phyloP scores from a whole-genome alignment of 2,329 filamentous ascomycete genomes.

The Alternaria viburni region DNA sequence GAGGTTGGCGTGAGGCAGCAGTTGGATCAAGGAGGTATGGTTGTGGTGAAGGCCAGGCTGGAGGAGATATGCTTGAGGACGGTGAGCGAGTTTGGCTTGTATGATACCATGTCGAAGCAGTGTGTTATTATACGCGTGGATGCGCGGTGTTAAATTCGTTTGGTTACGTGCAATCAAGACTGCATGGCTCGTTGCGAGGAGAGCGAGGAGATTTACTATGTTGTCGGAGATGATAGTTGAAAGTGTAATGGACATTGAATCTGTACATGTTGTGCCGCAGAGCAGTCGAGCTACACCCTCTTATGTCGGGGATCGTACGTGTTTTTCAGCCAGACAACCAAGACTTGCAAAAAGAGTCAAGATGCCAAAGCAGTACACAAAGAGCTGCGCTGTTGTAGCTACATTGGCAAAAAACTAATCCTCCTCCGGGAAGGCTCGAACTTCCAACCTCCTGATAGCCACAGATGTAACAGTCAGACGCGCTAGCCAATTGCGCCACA shows the following conservation, averaged over 20 bases:
- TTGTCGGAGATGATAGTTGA: neutral
- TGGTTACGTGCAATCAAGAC: neutral
- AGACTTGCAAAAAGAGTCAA: neutral
- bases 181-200: neutral
- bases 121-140: slow-evolving; percentile 42
- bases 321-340: neutral
- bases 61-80: slow-evolving; percentile 45
- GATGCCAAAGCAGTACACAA: too few species aligned
- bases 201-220: neutral
- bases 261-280: neutral
- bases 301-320: neutral
- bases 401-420: slow-evolving; percentile 14
- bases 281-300: neutral
- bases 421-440: slow-evolving; percentile 39
- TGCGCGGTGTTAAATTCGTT: slow-evolving; percentile 32
- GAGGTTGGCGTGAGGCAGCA: slow-evolving; percentile 26
- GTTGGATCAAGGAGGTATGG: slow-evolving; percentile 17
- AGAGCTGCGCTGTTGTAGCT: too few species aligned
- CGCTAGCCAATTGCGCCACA: slow-evolving; percentile 61
- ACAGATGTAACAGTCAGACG: slow-evolving; percentile 62
- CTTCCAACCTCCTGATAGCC: slow-evolving; percentile 32
- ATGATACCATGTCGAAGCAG: slow-evolving; percentile 44
- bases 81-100: slow-evolving; percentile 44
- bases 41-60: slow-evolving; percentile 36
- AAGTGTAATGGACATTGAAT: neutral